phyloP scores from a whole-genome alignment of 2,329 filamentous ascomycete species.

The Colletotrichum paranaense region DNA sequence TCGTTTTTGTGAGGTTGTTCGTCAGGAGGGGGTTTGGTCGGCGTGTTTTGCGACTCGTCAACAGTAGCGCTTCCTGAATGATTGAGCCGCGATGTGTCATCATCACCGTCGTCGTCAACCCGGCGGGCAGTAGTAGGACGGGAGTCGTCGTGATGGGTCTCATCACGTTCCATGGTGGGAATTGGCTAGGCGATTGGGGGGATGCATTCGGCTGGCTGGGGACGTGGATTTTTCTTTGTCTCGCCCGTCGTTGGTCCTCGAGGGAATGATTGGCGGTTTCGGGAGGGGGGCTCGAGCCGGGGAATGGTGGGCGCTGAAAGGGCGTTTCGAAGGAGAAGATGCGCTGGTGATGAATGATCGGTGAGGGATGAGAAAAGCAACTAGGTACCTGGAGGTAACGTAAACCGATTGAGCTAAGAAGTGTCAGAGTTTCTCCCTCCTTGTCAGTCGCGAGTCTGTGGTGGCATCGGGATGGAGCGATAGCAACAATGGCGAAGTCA shows the following conservation, averaged over 20 bases:
- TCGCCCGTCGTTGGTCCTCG: background rate
- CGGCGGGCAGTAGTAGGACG: slow-evolving; percentile 39
- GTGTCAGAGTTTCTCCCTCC: slow-evolving; percentile 5
- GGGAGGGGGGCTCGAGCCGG: background rate
- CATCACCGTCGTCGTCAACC: slow-evolving; percentile 24
- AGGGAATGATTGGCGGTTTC: background rate
- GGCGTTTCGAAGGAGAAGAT: background rate
- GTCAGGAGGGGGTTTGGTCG: background rate
- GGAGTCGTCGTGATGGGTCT: slow-evolving; percentile 41
- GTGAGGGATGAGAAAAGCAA: background rate
- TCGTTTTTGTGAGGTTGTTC: background rate
- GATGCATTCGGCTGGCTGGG: slow-evolving; percentile 34
- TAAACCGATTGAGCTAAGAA: background rate
- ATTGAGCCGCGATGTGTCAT: slow-evolving; percentile 34
- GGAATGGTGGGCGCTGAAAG: background rate
- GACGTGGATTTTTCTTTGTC: slow-evolving; percentile 4
- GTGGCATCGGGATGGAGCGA: background rate
- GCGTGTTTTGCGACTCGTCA: slow-evolving; percentile 27
- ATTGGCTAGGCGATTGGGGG: slow-evolving; percentile 10
- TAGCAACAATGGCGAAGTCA: background rate
- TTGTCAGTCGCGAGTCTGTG: background rate
- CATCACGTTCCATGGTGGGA: slow-evolving; percentile 51
- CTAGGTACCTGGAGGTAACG: background rate
- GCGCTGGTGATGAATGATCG: background rate
- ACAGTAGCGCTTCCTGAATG: background rate